phyloP scores from a whole-genome alignment of 768 basidiomycete genomes.

The Leccinum fibrillosum region DNA sequence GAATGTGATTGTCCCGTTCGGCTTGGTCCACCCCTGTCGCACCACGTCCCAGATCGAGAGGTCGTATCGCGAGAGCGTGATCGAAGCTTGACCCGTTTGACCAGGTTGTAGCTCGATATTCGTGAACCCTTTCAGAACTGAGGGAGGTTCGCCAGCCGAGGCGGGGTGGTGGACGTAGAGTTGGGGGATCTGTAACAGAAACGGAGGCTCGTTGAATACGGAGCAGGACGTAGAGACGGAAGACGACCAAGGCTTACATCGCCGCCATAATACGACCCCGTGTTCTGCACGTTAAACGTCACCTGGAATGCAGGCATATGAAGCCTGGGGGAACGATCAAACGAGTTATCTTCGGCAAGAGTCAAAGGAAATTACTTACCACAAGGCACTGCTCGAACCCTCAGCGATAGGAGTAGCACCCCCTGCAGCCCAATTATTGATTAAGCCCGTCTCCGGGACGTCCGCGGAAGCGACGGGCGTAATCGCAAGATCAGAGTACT shows the following conservation, averaged over 20 bases:
- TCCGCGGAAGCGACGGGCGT: constrained; percentile 37
- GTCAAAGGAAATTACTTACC: constrained; percentile 42
- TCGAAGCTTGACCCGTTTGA: constrained; percentile 42
- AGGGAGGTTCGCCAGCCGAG: constrained; percentile 66
- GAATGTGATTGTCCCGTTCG: constrained; percentile 58
- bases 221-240: neutral
- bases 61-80: constrained; percentile 66
- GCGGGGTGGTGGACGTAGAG: constrained; percentile 68
- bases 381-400: constrained; percentile 61
- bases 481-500: constrained; percentile 59
- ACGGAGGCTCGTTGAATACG: neutral
- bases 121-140: constrained; percentile 67
- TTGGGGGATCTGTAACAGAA: constrained; percentile 57
- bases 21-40: constrained; percentile 72
- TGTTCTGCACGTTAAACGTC: constrained; percentile 64
- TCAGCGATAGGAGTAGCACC: constrained; percentile 49
- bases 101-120: constrained; percentile 50
- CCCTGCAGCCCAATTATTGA: constrained; percentile 57
- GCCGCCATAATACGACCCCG: constrained; percentile 56
- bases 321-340: constrained; percentile 39
- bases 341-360: neutral
- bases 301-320: constrained; percentile 63
- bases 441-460: constrained; percentile 29
- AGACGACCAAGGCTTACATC: constrained; percentile 46
- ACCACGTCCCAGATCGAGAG: constrained; percentile 74